phyloP scores from a whole-genome alignment of 768 basidiomycete genomes.

The Pisolithus sp. region DNA sequence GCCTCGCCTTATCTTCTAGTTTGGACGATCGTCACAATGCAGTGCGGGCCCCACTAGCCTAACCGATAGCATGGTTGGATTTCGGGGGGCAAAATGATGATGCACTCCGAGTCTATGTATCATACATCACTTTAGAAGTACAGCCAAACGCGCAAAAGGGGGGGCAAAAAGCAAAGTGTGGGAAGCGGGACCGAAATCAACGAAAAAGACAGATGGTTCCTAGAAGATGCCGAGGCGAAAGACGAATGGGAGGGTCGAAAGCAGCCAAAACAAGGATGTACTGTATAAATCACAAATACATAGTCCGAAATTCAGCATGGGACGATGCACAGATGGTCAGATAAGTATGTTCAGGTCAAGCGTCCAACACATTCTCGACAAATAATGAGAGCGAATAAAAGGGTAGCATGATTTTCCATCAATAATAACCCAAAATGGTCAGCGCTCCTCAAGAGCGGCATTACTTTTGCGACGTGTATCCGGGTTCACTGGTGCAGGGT shows the following conservation, averaged over 20 bases:
- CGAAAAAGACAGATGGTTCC: conserved; percentile 2
- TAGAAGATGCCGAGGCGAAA: conserved; percentile 9
- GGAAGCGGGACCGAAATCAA: neutral
- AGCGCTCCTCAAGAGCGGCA: conserved; percentile 8
- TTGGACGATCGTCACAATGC: neutral
- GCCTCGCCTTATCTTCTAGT: neutral
- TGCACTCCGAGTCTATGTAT: conserved; percentile 9
- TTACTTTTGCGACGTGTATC: conserved; percentile 19
- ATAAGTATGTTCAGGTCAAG: conserved; percentile 2
- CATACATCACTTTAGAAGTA: conserved; percentile 23
- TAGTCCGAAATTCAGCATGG: conserved; percentile 17
- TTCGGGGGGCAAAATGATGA: neutral
- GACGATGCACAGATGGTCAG: conserved; percentile 4
- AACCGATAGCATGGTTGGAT: neutral
- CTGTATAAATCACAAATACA: conserved; percentile 25
- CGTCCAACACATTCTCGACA: conserved; percentile 3
- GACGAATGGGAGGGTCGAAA: conserved; percentile 16
- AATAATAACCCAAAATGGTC: conserved; percentile 1
- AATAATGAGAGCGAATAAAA: neutral
- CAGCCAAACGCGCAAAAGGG: conserved; percentile 17
- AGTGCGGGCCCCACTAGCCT: neutral
- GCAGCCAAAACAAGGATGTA: conserved; percentile 19
- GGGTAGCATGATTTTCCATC: neutral
- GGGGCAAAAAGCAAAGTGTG: conserved; percentile 3
- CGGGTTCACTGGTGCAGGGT: conserved; percentile 9